phyloP scores from a whole-genome alignment of 1,284 basidiomycete species.

The Boletellus sp. region DNA sequence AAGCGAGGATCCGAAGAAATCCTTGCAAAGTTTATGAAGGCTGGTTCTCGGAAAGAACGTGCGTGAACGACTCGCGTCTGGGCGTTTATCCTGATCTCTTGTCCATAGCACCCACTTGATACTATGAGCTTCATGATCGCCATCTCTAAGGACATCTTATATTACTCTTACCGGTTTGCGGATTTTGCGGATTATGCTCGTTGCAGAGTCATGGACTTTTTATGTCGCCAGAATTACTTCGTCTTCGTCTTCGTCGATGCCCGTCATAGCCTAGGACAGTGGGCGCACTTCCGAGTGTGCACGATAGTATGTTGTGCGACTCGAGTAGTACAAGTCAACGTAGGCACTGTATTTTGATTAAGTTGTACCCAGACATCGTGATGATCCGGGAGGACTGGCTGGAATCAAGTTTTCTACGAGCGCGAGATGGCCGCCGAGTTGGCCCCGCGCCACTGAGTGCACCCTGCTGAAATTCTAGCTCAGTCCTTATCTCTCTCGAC shows the following conservation, averaged over 20 bases:
- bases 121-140: background rate
- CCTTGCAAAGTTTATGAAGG: slow-evolving; percentile 71
- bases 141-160: background rate
- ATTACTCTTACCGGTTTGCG: background rate
- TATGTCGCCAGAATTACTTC: background rate
- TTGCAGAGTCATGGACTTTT: background rate
- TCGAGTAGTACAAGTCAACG: no score
- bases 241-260: background rate
- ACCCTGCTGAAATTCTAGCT: no score
- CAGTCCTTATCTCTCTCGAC: no score
- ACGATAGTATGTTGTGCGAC: no score
- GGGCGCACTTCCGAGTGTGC: background rate
- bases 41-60: slow-evolving; percentile 65
- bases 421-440: no score
- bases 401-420: no score
- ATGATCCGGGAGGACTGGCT: no score
- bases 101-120: background rate
- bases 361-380: no score
- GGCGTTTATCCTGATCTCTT: slow-evolving; percentile 1
- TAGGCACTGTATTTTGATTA: no score
- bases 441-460: no score
- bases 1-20: slow-evolving; percentile 82
- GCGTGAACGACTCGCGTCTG: slow-evolving; percentile 7
- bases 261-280: background rate
- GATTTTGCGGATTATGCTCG: background rate